Percentiles rank a stretch among this genome's conserved stretches.
These are phyloP conservation scores for Debaryomyces udenii DNA, from an alignment of 1,139 yeast genomes.

Conservation along the genomic window DNA sequence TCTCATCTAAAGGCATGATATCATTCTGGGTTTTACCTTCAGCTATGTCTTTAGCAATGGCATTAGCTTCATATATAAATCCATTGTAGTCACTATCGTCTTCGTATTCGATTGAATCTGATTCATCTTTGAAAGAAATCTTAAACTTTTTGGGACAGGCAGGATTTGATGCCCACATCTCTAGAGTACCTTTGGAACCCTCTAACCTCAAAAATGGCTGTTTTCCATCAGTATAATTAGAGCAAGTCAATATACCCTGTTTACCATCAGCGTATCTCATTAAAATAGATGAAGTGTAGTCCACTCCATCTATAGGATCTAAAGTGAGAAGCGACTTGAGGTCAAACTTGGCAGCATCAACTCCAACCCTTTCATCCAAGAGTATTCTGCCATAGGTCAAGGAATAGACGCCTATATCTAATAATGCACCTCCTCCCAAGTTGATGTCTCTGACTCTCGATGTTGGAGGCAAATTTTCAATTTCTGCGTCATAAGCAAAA, in stretches of 20 bases:
- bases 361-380: conserved; percentile 37
- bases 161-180: conserved; percentile 38
- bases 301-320: conserved; percentile 36
- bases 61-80: conserved; percentile 56
- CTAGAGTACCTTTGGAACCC: conserved; percentile 42
- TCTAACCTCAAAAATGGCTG: conserved; percentile 38
- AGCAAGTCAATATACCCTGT: conserved; percentile 40
- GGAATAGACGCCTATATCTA: conserved; percentile 63
- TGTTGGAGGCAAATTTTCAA: conserved; percentile 26
- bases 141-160: conserved; percentile 35
- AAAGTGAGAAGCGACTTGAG: conserved; percentile 36
- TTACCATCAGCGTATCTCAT: conserved; percentile 37
- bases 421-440: conserved; percentile 63
- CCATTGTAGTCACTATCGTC: conserved; percentile 42
- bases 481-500: conserved; percentile 38
- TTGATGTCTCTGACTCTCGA: conserved; percentile 43
- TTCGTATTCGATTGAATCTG: conserved; percentile 26
- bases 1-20: conserved; percentile 46
- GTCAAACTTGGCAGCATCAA: conserved; percentile 30
- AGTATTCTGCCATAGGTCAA: conserved; percentile 51
- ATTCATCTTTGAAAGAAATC: conserved; percentile 28
- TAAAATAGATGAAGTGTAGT: conserved; percentile 38
- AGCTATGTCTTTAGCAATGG: conserved; percentile 45
- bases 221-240: conserved; percentile 32
- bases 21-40: conserved; percentile 37